Conservation (phyloP, 2,329 filamentous ascomycete genomes). For the Chrysosporium queenslandicum region DNA sequence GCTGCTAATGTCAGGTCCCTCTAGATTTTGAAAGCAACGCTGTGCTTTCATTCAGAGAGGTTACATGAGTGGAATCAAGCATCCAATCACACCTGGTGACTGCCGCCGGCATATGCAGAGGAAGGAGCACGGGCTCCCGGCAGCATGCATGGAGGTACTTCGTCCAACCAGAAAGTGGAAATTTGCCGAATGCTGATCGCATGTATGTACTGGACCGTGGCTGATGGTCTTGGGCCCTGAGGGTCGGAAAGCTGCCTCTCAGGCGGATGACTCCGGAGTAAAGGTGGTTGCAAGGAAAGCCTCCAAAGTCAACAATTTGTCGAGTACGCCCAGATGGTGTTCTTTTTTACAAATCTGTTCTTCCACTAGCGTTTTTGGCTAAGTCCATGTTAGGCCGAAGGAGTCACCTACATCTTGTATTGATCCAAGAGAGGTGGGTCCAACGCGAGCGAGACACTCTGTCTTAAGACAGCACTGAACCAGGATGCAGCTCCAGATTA, state of each 20-base stretch:
- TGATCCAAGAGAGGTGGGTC: not conserved
- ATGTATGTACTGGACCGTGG: not conserved
- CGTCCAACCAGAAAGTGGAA: not conserved
- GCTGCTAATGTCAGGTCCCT: not conserved
- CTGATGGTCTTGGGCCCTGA: not conserved
- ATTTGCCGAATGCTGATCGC: conserved; percentile 1
- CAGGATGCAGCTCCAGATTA: not conserved
- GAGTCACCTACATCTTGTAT: not conserved
- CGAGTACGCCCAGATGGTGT: too few species aligned
- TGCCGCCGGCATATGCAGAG: not conserved
- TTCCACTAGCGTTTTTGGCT: not conserved
- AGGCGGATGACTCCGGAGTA: not conserved
- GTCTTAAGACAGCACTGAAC: not conserved
- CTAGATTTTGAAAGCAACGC: not conserved
- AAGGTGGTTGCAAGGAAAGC: not conserved
- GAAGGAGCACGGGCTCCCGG: not conserved
- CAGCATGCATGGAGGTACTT: not conserved
- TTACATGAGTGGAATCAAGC: not conserved
- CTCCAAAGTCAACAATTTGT: not conserved
- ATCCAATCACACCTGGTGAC: not conserved
- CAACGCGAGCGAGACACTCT: not conserved
- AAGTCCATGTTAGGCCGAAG: not conserved
- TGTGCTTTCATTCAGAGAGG: too few species aligned
- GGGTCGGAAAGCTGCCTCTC: not conserved
- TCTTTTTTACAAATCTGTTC: too few species aligned